phyloP scores from a whole-genome alignment of 1,284 basidiomycete genomes.

The Trichosporon ovoides region DNA sequence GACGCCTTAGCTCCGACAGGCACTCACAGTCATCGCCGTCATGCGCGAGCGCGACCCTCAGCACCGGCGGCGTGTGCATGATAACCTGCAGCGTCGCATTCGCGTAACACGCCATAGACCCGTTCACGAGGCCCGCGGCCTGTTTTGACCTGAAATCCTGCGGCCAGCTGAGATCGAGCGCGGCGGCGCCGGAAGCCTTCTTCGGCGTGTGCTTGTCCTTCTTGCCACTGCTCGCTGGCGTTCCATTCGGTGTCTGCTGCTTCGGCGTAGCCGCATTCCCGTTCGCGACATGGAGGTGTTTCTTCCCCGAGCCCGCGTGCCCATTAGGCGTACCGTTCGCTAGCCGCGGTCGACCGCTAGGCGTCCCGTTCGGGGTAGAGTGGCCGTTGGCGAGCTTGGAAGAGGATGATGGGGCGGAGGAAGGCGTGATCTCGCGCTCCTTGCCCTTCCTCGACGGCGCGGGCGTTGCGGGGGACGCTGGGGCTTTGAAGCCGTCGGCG shows the following conservation, averaged over 20 bases:
- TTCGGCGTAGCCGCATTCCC: neutral
- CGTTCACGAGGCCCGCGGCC: slow-evolving; percentile 69
- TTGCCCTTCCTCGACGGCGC: slow-evolving; percentile 18
- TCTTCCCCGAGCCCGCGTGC: neutral
- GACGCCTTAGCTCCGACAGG: neutral
- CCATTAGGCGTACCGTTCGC: neutral
- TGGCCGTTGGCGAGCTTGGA: neutral
- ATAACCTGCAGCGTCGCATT: slow-evolving; percentile 94
- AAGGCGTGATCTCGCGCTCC: slow-evolving; percentile 8
- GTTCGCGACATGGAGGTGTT: neutral
- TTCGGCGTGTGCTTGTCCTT: neutral
- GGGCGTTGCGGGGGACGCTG: neutral
- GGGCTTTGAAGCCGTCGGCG: neutral
- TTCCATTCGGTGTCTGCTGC: neutral
- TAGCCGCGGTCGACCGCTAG: neutral
- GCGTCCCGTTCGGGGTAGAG: slow-evolving; percentile 8
- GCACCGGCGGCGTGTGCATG: slow-evolving; percentile 85
- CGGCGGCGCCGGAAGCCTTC: neutral
- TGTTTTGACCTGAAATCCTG: slow-evolving; percentile 17
- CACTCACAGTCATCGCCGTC: slow-evolving; percentile 45
- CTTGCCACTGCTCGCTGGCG: too few relatives aligned
- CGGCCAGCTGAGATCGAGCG: slow-evolving; percentile 36
- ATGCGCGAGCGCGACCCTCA: slow-evolving; percentile 64
- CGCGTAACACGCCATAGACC: slow-evolving; percentile 95
- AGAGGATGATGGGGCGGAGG: neutral